phyloP scores from a whole-genome alignment of 352 stramenopile species.

The Pythium vanterpoolii region DNA sequence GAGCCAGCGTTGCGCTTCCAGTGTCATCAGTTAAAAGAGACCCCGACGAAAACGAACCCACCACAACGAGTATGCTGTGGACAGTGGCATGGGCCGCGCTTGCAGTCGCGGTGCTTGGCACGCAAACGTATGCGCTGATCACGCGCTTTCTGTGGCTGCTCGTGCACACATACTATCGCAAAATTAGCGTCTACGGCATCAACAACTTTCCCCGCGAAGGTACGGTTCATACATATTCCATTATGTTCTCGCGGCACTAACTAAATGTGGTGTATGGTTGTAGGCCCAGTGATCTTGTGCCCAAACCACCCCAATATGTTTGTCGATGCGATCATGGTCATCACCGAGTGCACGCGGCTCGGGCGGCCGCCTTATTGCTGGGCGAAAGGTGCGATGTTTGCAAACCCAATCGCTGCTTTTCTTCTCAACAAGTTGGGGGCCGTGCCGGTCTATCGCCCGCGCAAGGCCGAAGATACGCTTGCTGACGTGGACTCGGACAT shows the following conservation, averaged over 20 bases:
- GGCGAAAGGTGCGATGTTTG: conserved; percentile 76
- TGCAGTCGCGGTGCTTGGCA: conserved; percentile 43
- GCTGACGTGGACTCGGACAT: conserved; percentile 67
- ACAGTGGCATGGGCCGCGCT: conserved; percentile 38
- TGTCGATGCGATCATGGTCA: conserved; percentile 70
- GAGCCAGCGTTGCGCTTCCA: background rate
- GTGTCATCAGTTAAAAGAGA: conserved; percentile 2
- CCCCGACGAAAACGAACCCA: background rate
- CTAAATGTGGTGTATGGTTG: background rate
- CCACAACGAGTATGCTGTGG: background rate
- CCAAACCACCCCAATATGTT: conserved; percentile 85
- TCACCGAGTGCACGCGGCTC: conserved; percentile 57
- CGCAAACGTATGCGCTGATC: conserved; percentile 57
- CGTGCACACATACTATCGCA: conserved; percentile 75
- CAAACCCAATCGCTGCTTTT: conserved; percentile 39
- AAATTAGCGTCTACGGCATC: conserved; percentile 71
- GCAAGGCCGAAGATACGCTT: conserved; percentile 35
- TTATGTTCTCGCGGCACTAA: background rate
- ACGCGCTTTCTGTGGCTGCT: conserved; percentile 64
- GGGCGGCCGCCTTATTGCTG: conserved; percentile 65
- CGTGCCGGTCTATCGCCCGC: conserved; percentile 68
- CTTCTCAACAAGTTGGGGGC: conserved; percentile 49
- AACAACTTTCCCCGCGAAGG: conserved; percentile 78
- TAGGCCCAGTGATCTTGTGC: conserved; percentile 70
- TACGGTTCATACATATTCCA: conserved; percentile 1